Conservation (phyloP, 176 grass and related monocot species). For the Canna indica region DNA sequence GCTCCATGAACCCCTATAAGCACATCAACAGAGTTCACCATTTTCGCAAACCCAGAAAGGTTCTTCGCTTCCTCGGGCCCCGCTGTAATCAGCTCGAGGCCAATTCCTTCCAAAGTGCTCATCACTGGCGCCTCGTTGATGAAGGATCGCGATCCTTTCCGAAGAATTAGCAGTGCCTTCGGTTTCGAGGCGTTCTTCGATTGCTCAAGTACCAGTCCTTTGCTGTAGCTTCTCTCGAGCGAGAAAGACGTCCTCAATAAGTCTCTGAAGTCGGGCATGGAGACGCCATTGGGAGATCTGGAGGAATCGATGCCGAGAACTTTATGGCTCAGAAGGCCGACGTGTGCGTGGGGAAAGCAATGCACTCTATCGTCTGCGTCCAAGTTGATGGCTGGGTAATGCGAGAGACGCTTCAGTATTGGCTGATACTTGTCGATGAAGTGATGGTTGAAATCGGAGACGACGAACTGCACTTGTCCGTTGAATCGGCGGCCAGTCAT, state of each 20-base stretch:
- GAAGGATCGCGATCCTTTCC: conserved; percentile 34
- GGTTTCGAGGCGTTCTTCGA: no score
- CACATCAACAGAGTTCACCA: conserved; percentile 34
- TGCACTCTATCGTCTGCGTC: conserved; percentile 38
- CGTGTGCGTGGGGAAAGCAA: conserved; percentile 39
- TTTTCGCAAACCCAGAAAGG: conserved; percentile 25
- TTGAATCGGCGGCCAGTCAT: conserved; percentile 32
- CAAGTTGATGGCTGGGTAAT: conserved; percentile 34
- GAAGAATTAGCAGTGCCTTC: conserved; percentile 36
- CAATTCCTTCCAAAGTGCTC: conserved; percentile 2
- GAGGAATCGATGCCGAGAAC: conserved; percentile 31
- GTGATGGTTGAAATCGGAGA: conserved; percentile 7
- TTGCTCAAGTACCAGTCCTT: conserved; percentile 5
- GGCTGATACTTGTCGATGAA: conserved; percentile 35
- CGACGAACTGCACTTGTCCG: conserved; percentile 38
- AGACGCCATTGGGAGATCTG: conserved; percentile 25
- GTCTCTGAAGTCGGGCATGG: conserved; percentile 42
- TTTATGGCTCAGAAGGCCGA: conserved; percentile 40
- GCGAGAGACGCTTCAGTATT: conserved; percentile 30
- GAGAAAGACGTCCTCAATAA: conserved; percentile 38
- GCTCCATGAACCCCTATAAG: conserved; percentile 40
- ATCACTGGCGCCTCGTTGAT: conserved; percentile 39
- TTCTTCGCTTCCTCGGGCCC: conserved; percentile 20
- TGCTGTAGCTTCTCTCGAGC: conserved; percentile 12
- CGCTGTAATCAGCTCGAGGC: conserved; percentile 43